These are phyloP conservation scores for Fraxinus floribunda DNA, from an alignment of 305 asterid genomes.

Conservation along the genomic window DNA sequence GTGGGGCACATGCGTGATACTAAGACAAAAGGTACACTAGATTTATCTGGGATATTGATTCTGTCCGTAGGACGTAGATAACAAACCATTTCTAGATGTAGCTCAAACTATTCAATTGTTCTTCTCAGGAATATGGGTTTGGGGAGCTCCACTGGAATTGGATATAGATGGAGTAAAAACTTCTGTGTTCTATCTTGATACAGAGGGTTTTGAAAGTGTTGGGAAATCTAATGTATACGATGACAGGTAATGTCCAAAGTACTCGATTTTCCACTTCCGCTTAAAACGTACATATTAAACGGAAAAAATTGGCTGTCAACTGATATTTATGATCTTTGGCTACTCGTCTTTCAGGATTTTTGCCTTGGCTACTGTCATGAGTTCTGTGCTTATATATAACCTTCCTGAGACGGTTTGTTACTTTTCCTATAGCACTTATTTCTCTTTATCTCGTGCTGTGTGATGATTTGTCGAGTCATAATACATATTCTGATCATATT, in stretches of 20 bases:
- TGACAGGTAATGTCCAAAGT: conserved; percentile 61
- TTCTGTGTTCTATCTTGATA: conserved; percentile 89
- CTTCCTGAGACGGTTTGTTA: conserved; percentile 91
- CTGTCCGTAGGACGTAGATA: not conserved
- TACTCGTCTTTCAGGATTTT: conserved; percentile 62
- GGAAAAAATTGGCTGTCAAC: not conserved
- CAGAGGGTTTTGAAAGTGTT: conserved; percentile 97
- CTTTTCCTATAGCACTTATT: conserved; percentile 27
- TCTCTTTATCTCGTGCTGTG: not conserved
- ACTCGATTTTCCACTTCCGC: not conserved
- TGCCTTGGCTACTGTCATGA: conserved; percentile 93
- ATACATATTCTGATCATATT: not conserved
- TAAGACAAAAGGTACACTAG: conserved; percentile 79
- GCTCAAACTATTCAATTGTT: conserved; percentile 10
- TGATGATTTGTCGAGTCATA: not conserved
- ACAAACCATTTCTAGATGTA: not conserved
- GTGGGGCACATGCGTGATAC: conserved; percentile 99
- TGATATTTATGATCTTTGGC: conserved; percentile 12
- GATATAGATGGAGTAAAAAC: conserved; percentile 77
- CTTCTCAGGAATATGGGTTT: conserved; percentile 85
- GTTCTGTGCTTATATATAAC: conserved; percentile 92
- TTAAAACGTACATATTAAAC: conserved; percentile 11
- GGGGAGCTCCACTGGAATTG: conserved; percentile 84
- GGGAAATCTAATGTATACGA: conserved; percentile 98
- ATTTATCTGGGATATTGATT: not conserved